Conservation (phyloP, 2,329 filamentous ascomycete genomes). For the Graphilbum ipis-grandicollis region DNA sequence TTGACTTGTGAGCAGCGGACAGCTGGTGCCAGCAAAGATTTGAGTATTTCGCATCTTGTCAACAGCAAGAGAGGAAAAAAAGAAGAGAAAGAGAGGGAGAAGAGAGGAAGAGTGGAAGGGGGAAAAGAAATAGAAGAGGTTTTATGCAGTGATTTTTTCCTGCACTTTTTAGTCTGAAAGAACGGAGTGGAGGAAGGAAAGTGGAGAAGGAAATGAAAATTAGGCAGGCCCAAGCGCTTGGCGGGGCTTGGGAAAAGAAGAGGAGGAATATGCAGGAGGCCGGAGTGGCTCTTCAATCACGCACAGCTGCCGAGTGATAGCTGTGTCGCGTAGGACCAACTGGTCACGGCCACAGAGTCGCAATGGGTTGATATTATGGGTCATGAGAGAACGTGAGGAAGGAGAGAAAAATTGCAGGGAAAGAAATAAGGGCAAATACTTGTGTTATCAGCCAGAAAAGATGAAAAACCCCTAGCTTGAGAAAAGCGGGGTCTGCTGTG, state of each 20-base stretch:
- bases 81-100: not conserved
- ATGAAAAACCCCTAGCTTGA: no score
- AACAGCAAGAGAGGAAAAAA: not conserved
- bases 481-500: conserved; percentile 5
- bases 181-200: not conserved
- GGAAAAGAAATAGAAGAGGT: not conserved
- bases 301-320: no score
- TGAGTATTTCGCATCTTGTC: conserved; percentile 31
- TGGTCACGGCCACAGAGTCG: no score
- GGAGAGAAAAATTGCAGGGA: no score
- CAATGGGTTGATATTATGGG: not conserved
- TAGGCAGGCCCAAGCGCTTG: no score
- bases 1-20: conserved; percentile 44
- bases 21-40: conserved; percentile 51
- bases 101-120: not conserved
- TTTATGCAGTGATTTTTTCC: not conserved
- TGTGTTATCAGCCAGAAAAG: no score
- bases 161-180: not conserved
- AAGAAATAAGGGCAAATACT: no score
- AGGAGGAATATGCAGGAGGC: not conserved
- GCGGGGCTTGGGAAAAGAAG: conserved; percentile 1
- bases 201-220: not conserved
- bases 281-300: no score
- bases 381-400: not conserved
- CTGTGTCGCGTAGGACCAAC: no score